A percentile compares a stretch with the other conserved stretches of the same genome.
phyloP scores from a whole-genome alignment of 306 rosid genomes.

The Fragaria vesca region DNA sequence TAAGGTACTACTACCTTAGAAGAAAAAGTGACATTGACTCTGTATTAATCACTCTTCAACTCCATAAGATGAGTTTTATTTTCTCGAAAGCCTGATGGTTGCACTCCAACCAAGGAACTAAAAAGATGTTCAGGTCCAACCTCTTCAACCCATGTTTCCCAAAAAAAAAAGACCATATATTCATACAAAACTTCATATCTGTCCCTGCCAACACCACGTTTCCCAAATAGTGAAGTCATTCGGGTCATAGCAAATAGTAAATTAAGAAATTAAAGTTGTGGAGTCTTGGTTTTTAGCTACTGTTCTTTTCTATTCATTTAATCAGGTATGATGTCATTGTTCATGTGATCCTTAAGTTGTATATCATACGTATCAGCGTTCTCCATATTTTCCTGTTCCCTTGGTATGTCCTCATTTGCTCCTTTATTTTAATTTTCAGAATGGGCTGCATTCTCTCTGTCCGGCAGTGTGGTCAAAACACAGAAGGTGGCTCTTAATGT shows the following conservation, averaged over 20 bases:
- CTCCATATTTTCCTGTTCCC: not conserved
- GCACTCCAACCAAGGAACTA: not conserved
- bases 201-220: not conserved
- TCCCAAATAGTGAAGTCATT: not conserved
- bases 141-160: not conserved
- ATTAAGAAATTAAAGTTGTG: not conserved
- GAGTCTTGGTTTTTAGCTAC: not conserved
- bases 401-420: constrained; percentile 18
- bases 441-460: constrained; percentile 95
- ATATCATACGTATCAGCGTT: constrained; percentile 20
- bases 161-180: not conserved
- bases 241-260: not conserved
- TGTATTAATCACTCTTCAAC: not conserved
- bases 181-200: not conserved
- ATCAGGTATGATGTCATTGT: not conserved
- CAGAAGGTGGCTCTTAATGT: constrained; percentile 95
- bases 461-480: constrained; percentile 99
- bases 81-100: not conserved
- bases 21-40: not conserved
- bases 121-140: not conserved
- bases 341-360: not conserved
- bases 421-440: constrained; percentile 49
- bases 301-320: not conserved
- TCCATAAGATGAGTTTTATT: not conserved
- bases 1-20: not conserved